phyloP scores from a whole-genome alignment of 805 yeast genomes.

The Vanderwaltozyma yarrowii region DNA sequence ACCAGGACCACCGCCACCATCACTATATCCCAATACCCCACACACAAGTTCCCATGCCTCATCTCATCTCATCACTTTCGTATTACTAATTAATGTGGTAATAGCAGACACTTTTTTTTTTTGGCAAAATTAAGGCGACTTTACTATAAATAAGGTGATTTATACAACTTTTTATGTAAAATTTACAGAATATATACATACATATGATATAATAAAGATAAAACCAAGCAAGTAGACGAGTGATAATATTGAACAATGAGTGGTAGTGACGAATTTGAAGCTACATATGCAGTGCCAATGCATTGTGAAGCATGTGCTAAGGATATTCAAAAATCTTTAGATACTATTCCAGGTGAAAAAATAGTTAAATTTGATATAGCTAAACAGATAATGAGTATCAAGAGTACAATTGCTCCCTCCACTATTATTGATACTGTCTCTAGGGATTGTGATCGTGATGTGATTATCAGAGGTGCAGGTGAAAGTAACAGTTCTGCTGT shows the following conservation, averaged over 20 bases:
- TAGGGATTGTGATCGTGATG: conserved; percentile 63
- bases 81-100: no score
- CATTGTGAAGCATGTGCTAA: conserved; percentile 66
- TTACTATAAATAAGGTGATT: no score
- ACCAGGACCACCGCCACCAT: no score
- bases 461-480: conserved; percentile 88
- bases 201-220: no score
- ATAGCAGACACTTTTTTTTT: no score
- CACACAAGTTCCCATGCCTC: no score
- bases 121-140: no score
- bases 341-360: conserved; percentile 40
- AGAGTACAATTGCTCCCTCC: conserved; percentile 70
- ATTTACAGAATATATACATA: no score
- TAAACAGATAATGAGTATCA: conserved; percentile 53
- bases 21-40: no score
- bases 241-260: not conserved
- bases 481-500: conserved; percentile 83
- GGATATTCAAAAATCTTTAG: conserved; percentile 45
- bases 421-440: conserved; percentile 58
- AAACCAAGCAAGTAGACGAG: no score
- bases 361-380: conserved; percentile 46
- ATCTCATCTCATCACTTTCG: no score
- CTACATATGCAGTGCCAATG: conserved; percentile 80
- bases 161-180: no score
- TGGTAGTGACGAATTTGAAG: conserved; percentile 33